Evolutionary conservation across 768 basidiomycete species (phyloP).

Genomic region (Serendipita vermifera): DNA sequence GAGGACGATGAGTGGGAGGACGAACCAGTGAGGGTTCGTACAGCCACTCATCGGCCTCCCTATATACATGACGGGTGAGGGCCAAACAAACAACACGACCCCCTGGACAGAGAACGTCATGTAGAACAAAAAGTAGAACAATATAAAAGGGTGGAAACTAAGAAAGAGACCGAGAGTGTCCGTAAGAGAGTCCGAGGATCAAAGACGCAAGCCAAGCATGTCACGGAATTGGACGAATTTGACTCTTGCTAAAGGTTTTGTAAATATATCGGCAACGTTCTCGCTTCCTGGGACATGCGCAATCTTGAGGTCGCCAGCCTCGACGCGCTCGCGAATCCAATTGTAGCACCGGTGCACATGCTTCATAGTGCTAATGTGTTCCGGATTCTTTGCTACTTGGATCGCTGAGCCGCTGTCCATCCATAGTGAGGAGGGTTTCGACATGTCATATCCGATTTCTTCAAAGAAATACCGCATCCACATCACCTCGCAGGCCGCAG

Average conservation of each 20-base stretch:
- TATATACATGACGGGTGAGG: no score
- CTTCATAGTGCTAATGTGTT: slow-evolving; percentile 23
- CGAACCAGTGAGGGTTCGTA: no score
- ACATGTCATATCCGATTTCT: slow-evolving; percentile 12
- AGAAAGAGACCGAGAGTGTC: no score
- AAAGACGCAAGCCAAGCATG: neutral
- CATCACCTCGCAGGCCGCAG: slow-evolving; percentile 16
- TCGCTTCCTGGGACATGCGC: neutral
- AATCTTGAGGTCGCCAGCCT: neutral
- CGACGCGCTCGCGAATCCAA: slow-evolving; percentile 18
- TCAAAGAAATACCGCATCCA: slow-evolving; percentile 18
- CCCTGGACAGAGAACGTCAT: no score
- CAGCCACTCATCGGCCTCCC: no score
- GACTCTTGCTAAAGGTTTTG: neutral
- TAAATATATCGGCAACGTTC: slow-evolving; percentile 1
- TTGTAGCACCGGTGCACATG: slow-evolving; percentile 23
- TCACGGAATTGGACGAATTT: neutral
- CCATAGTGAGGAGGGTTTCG: slow-evolving; percentile 19
- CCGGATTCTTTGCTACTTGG: slow-evolving; percentile 20
- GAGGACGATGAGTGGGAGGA: no score
- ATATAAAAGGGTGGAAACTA: no score
- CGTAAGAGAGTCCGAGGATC: no score
- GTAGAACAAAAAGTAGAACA: no score
- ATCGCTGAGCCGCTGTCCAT: slow-evolving; percentile 29
- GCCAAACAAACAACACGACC: no score